These are phyloP conservation scores for Calonectria pteridis DNA, from an alignment of 2,329 filamentous ascomycete genomes.

Conservation along the genomic window DNA sequence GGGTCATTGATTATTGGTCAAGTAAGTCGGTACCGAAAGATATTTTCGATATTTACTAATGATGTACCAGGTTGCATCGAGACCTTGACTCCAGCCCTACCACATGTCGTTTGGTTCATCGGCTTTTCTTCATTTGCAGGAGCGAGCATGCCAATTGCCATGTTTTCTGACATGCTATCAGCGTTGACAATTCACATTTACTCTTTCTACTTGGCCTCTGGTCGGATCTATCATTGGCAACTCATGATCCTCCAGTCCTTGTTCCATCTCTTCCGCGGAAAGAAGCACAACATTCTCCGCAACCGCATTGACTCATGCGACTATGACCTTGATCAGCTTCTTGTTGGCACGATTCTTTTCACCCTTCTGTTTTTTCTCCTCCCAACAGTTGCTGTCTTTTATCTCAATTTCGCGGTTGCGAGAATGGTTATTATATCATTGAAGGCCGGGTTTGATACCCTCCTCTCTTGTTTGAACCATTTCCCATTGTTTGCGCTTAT, in stretches of 20 bases:
- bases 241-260: conserved; percentile 95
- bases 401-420: conserved; percentile 93
- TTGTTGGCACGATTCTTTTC: conserved; percentile 96
- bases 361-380: conserved; percentile 95
- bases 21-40: conserved; percentile 63
- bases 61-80: conserved; percentile 75
- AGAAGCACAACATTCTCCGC: conserved; percentile 96
- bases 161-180: conserved; percentile 94
- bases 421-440: conserved; percentile 95
- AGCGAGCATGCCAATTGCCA: conserved; percentile 94
- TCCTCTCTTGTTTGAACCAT: conserved; percentile 94
- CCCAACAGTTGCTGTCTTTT: conserved; percentile 96
- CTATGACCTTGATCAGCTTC: conserved; percentile 96
- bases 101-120: conserved; percentile 89
- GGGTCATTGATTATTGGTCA: conserved; percentile 99
- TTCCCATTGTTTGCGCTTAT: conserved; percentile 98
- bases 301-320: conserved; percentile 99
- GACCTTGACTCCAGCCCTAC: conserved; percentile 82
- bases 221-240: conserved; percentile 98
- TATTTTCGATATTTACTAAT: conserved; percentile 35
- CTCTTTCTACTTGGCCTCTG: conserved; percentile 96
- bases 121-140: conserved; percentile 96
- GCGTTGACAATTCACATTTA: conserved; percentile 96
- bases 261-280: conserved; percentile 98
- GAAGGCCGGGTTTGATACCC: conserved; percentile 91